Evolutionary conservation across 129 eudicot genomes (phyloP).

Genomic region (Sambucus nigra): DNA sequence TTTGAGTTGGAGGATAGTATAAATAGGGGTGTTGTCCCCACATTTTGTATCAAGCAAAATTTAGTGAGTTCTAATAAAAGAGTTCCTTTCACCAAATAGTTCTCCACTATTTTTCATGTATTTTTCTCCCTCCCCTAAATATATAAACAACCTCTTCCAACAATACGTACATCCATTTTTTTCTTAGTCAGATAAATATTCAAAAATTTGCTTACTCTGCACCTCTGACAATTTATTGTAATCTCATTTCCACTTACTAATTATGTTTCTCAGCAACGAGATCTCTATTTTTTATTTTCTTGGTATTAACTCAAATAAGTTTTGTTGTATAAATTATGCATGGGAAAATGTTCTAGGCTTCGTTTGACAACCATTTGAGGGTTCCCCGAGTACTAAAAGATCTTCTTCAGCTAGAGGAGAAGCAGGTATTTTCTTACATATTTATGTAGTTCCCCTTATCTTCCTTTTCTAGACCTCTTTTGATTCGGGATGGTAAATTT

Average conservation of each 20-base stretch:
- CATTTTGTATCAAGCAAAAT: too few relatives aligned
- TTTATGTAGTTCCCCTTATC: background rate
- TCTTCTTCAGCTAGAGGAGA: constrained; percentile 67
- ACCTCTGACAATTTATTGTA: background rate
- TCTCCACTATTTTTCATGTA: too few relatives aligned
- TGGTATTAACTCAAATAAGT: constrained; percentile 52
- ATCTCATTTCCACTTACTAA: background rate
- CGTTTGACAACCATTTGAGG: constrained; percentile 39
- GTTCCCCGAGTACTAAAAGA: constrained; percentile 59
- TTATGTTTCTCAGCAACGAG: constrained; percentile 29
- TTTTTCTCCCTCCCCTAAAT: too few relatives aligned
- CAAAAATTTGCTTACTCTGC: too few relatives aligned
- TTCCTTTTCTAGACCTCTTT: background rate
- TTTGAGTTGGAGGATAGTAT: too few relatives aligned
- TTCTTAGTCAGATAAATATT: too few relatives aligned
- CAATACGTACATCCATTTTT: too few relatives aligned
- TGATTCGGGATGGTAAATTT: background rate
- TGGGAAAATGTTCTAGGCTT: constrained; percentile 51
- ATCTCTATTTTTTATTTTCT: constrained; percentile 70
- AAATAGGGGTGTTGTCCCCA: too few relatives aligned
- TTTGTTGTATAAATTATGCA: constrained; percentile 31
- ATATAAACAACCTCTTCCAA: too few relatives aligned
- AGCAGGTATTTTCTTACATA: constrained; percentile 44
- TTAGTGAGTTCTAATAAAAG: too few relatives aligned
- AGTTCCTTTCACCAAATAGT: too few relatives aligned